These are phyloP conservation scores for Neurospora sp. DNA, from an alignment of 495 filamentous ascomycete genomes.

Conservation along the genomic window DNA sequence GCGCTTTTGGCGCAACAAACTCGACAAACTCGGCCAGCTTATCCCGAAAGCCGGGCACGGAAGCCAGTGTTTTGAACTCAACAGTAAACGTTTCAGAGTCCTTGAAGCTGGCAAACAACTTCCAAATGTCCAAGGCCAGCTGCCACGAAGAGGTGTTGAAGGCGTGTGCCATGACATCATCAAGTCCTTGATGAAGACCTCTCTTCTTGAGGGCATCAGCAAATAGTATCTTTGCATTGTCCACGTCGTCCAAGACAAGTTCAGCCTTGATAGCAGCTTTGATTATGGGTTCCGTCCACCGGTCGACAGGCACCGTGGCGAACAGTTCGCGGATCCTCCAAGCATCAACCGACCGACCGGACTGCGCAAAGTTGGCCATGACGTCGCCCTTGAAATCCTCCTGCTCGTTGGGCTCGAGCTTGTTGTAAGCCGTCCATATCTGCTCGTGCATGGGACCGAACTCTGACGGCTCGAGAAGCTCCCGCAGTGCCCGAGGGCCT, in stretches of 20 bases:
- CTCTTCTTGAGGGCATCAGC: conserved; percentile 6
- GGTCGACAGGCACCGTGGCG: background rate
- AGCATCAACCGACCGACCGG: conserved; percentile 13
- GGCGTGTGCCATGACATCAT: conserved; percentile 14
- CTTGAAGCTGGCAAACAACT: conserved; percentile 4
- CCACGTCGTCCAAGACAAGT: conserved; percentile 9
- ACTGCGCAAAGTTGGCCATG: conserved; percentile 14
- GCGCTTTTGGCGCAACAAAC: background rate
- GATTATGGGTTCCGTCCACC: conserved; percentile 18
- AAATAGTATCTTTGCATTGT: conserved; percentile 12
- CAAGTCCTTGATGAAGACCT: conserved; percentile 10
- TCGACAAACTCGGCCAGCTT: conserved; percentile 3
- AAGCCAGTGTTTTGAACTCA: conserved; percentile 2
- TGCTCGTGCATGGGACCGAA: conserved; percentile 10
- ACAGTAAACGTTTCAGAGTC: background rate
- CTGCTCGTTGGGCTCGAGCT: conserved; percentile 9
- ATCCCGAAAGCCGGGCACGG: conserved; percentile 1
- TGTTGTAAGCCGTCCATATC: conserved; percentile 16
- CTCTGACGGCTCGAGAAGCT: background rate
- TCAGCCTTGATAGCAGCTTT: conserved; percentile 14
- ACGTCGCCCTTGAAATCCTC: conserved; percentile 6
- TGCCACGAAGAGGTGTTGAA: conserved; percentile 15
- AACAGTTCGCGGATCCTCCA: conserved; percentile 18
- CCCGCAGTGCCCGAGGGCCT: background rate
- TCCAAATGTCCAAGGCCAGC: conserved; percentile 12